Evolutionary conservation across 495 filamentous ascomycete genomes (phyloP).

Genomic region (Lentithecium fluviatile): DNA sequence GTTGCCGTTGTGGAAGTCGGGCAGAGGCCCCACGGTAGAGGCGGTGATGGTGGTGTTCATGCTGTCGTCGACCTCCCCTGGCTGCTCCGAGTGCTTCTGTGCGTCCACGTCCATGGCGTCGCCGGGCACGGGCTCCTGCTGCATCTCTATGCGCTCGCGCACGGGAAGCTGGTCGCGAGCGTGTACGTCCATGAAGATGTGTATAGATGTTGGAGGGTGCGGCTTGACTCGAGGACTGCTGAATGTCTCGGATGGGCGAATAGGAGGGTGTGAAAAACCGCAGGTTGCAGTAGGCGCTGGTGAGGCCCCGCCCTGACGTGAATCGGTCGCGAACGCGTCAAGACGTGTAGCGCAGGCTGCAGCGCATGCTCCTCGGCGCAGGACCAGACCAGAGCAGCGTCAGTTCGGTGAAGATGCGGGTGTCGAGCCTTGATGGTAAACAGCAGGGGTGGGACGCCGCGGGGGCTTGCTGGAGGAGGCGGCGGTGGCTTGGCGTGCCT

Average conservation of each 20-base stretch:
- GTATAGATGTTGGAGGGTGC: background rate
- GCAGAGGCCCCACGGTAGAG: constrained; percentile 37
- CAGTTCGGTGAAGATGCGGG: too few species aligned
- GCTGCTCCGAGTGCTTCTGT: constrained; percentile 29
- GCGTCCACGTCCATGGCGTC: constrained; percentile 1
- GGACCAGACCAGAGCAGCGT: constrained; percentile 15
- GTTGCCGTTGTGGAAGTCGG: constrained; percentile 19
- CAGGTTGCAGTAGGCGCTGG: constrained; percentile 27
- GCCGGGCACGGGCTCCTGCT: constrained; percentile 4
- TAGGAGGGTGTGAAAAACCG: constrained; percentile 13
- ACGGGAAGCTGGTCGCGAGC: too few species aligned
- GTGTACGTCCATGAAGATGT: background rate
- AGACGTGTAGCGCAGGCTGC: constrained; percentile 3
- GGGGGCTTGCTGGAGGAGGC: too few species aligned
- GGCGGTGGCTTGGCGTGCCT: too few species aligned
- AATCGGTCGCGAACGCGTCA: constrained; percentile 27
- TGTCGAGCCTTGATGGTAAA: too few species aligned
- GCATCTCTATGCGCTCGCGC: constrained; percentile 9
- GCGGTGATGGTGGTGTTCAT: constrained; percentile 46
- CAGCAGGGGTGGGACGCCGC: background rate
- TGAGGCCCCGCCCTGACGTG: constrained; percentile 17
- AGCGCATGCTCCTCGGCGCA: constrained; percentile 15
- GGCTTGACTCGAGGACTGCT: constrained; percentile 13
- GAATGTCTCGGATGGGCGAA: constrained; percentile 16
- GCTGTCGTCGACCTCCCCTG: constrained; percentile 39